Base-by-base conservation (phyloP, 164 flowering plant genomes). In the Aristolochia contorta region DNA sequence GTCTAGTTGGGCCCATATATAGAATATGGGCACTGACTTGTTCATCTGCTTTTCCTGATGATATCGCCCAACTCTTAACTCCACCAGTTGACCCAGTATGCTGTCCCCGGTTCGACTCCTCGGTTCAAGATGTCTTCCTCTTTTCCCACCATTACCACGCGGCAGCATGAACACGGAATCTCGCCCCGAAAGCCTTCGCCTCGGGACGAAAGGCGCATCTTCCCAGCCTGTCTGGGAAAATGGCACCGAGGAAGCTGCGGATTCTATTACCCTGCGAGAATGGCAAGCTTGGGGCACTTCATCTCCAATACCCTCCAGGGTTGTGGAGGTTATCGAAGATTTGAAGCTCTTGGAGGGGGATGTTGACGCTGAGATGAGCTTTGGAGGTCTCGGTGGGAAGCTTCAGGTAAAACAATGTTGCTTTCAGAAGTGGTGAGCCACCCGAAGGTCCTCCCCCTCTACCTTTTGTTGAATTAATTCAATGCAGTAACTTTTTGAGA, bases 201-300 rank as follows among this genome's bases (percentile, higher is more conserved):
- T 37, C 30, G 56, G 22, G 2, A 10, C 54, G 7, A 50, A 23
- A 18, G 21, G 19, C 7, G 18, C 52, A 18, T 53, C 25, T 24
- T n/a, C 13, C 24, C 23, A 13, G 16, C n/a, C 58, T 15, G 37
- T 15, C 33, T 2, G 58, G 12, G 33, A 30, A 16, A 55, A 13
- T 16, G 33, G 58, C 58, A 32, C 41, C 32, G 45, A 30, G 16
- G 62, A 47, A 19, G 60, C 25, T 20, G 65, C 20, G 21, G 60
- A 30, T 15, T 15, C 24, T 12, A 69, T 75, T 25, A 66, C 66
- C 25, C 32, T 73, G 65, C 64, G 77, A 63, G 97, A 93, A 69
- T 93, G 97, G 97, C 87, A 80, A 71, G 77, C 73, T 25, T 93
- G 97, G 96, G 98, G 98, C 27, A 67, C 84, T 14, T 58, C 70